Conservation (phyloP, 2,329 filamentous ascomycete genomes). For the Cytospora schulzeri region DNA sequence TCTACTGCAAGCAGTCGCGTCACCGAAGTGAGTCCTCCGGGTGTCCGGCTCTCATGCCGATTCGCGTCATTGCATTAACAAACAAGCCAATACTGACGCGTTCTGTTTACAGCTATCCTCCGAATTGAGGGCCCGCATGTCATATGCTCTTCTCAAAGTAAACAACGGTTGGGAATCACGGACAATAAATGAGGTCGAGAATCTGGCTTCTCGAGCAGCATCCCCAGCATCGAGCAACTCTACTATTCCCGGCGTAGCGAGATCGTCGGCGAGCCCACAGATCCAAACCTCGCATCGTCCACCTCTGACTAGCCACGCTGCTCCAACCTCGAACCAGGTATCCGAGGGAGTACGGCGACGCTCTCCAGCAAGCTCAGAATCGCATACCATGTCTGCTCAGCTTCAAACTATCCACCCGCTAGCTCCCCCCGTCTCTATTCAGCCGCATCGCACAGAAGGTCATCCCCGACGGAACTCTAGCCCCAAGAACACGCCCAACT, state of each 20-base stretch:
- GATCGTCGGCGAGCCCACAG: slow-evolving; percentile 58
- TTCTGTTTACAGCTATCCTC: slow-evolving; percentile 62
- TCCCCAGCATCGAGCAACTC: slow-evolving; percentile 64
- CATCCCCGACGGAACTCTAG: slow-evolving; percentile 55
- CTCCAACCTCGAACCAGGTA: slow-evolving; percentile 27
- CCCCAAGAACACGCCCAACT: slow-evolving; percentile 50
- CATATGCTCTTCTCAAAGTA: slow-evolving; percentile 93
- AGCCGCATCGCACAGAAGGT: slow-evolving; percentile 48
- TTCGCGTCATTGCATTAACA: background rate
- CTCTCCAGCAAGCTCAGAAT: slow-evolving; percentile 42
- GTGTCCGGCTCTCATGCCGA: background rate
- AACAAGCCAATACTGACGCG: slow-evolving; percentile 29
- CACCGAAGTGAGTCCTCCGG: slow-evolving; percentile 67
- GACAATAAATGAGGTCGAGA: slow-evolving; percentile 76
- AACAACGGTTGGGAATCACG: slow-evolving; percentile 85
- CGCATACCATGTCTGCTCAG: slow-evolving; percentile 1
- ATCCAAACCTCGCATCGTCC: slow-evolving; percentile 32
- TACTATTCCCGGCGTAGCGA: slow-evolving; percentile 54
- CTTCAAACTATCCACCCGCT: slow-evolving; percentile 37
- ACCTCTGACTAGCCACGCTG: slow-evolving; percentile 39
- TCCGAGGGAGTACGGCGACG: slow-evolving; percentile 4
- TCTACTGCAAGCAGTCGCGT: slow-evolving; percentile 70
- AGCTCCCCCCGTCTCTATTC: slow-evolving; percentile 58
- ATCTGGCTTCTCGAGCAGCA: slow-evolving; percentile 67
- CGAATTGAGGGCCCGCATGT: slow-evolving; percentile 79